Evolutionary conservation across 176 grass and related monocot genomes (phyloP).

Genomic region (Paspalum notatum): DNA sequence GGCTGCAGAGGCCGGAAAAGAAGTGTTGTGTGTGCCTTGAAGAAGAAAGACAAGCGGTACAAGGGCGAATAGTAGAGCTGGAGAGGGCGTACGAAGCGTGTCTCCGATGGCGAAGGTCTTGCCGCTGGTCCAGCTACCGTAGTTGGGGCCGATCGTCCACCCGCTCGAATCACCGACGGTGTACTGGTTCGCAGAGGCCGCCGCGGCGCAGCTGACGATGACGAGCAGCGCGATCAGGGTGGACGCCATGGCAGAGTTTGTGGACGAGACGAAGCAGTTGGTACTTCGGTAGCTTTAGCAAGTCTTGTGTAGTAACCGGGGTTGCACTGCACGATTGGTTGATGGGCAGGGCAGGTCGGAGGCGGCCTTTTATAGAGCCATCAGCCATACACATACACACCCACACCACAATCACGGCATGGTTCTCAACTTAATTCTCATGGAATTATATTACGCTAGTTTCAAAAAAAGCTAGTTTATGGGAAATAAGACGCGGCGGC

Average conservation of each 20-base stretch:
- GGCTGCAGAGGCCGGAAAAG: no score
- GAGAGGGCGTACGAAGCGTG: constrained; percentile 47
- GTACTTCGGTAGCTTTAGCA: background rate
- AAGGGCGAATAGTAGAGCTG: no score
- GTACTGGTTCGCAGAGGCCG: constrained; percentile 42
- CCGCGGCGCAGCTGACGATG: constrained; percentile 37
- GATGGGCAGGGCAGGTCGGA: background rate
- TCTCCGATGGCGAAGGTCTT: constrained; percentile 55
- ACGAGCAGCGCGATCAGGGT: constrained; percentile 54
- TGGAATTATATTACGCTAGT: background rate
- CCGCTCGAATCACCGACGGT: constrained; percentile 60
- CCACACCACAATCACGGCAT: background rate
- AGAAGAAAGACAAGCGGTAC: no score
- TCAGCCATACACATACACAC: no score
- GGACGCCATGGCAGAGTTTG: constrained; percentile 43
- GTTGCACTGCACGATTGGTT: constrained; percentile 16
- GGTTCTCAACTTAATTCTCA: background rate
- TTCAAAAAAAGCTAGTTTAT: no score
- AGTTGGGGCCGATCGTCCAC: constrained; percentile 43
- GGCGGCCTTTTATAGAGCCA: constrained; percentile 42
- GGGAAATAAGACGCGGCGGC: background rate
- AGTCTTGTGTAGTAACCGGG: background rate
- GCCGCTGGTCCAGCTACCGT: constrained; percentile 44
- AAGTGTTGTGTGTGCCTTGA: no score
- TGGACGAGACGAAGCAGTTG: no score